Evolutionary conservation across 805 yeast species (phyloP).

Genomic region (Saturnispora zaruensis): DNA sequence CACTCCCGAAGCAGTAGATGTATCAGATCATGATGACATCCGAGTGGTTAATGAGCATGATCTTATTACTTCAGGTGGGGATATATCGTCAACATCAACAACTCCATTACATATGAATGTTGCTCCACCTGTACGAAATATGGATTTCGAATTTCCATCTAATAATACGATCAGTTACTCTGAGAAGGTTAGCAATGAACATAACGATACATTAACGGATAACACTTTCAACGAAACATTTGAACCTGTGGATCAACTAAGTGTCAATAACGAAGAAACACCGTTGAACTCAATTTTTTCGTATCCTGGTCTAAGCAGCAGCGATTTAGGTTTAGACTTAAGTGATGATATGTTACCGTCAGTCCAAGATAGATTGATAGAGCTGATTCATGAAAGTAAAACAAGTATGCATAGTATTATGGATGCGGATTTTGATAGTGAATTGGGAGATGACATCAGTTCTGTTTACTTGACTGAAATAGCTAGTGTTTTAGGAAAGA

Average conservation of each 20-base stretch:
- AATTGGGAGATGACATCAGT: conserved; percentile 1
- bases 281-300: conserved; percentile 5
- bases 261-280: neutral
- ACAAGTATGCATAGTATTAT: neutral
- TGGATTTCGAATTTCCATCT: neutral
- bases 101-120: conserved; percentile 2
- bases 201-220: conserved; percentile 6
- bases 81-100: conserved; percentile 1
- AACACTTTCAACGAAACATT: conserved; percentile 5
- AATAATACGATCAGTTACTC: neutral
- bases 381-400: conserved; percentile 3
- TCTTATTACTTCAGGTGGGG: neutral
- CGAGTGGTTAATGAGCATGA: neutral
- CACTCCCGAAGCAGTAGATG: conserved; percentile 10
- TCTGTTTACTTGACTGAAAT: neutral
- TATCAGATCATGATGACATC: neutral
- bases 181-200: neutral
- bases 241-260: neutral
- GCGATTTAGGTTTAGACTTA: conserved; percentile 1
- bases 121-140: neutral
- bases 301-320: neutral
- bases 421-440: conserved; percentile 2
- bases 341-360: neutral
- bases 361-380: conserved; percentile 1
- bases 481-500: neutral